phyloP scores from a whole-genome alignment of 2,329 filamentous ascomycete genomes.

The Verticillium longisporum region DNA sequence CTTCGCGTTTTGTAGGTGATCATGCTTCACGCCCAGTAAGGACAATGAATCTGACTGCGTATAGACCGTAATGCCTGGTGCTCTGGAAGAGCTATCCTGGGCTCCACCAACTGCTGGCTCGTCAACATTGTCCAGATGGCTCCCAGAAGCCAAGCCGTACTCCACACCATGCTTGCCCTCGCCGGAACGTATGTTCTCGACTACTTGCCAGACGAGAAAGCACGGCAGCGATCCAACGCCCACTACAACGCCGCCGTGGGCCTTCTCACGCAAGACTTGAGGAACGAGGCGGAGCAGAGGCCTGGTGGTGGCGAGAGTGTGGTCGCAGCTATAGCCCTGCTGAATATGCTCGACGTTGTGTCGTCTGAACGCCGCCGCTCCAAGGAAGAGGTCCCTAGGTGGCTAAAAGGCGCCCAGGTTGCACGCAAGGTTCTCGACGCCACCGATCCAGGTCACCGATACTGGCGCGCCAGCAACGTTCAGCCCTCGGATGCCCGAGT shows the following conservation, averaged over 20 bases:
- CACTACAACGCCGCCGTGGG: constrained; percentile 20
- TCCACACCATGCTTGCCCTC: constrained; percentile 30
- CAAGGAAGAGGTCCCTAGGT: constrained; percentile 26
- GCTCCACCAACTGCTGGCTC: constrained; percentile 31
- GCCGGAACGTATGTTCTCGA: constrained; percentile 34
- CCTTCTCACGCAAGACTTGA: constrained; percentile 18
- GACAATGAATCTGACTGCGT: background rate
- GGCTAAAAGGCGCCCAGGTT: constrained; percentile 28
- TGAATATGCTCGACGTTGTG: constrained; percentile 16
- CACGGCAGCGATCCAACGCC: constrained; percentile 24
- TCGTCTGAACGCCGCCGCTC: constrained; percentile 26
- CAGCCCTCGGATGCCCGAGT: constrained; percentile 25
- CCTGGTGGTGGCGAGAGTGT: constrained; percentile 5
- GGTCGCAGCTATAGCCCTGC: constrained; percentile 18
- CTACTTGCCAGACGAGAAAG: constrained; percentile 24
- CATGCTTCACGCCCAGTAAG: background rate
- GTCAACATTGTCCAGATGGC: constrained; percentile 32
- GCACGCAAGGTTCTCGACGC: constrained; percentile 25
- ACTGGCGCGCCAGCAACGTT: constrained; percentile 24
- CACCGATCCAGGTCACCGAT: constrained; percentile 28
- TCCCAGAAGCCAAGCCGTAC: constrained; percentile 21
- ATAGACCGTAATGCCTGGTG: constrained; percentile 16
- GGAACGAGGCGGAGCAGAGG: background rate
- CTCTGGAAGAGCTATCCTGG: constrained; percentile 29
- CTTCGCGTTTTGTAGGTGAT: background rate